phyloP scores from a whole-genome alignment of 1,284 basidiomycete genomes.

The Schizophyllum amplum region DNA sequence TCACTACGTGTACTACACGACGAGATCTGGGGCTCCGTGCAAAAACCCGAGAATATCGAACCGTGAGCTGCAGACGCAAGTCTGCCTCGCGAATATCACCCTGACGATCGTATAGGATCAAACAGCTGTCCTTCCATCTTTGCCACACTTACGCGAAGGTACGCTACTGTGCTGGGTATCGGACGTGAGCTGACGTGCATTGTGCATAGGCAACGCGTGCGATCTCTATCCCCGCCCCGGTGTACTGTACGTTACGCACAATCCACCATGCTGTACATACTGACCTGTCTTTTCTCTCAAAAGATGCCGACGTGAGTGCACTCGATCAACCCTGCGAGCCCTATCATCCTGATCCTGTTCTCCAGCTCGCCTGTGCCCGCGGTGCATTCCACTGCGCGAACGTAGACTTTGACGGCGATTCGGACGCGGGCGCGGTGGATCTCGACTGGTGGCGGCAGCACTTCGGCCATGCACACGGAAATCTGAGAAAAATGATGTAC shows the following conservation, averaged over 20 bases:
- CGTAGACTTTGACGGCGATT: constrained; percentile 12
- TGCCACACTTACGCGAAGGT: constrained; percentile 24
- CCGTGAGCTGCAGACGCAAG: background rate
- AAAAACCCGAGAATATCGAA: too few species aligned
- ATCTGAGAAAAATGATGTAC: constrained; percentile 5
- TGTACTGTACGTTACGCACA: constrained; percentile 25
- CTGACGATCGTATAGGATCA: constrained; percentile 10
- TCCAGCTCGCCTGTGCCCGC: constrained; percentile 11
- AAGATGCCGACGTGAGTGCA: constrained; percentile 23
- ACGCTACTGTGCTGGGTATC: too few species aligned
- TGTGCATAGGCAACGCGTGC: too few species aligned
- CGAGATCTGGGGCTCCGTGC: constrained; percentile 7
- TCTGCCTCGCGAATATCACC: background rate
- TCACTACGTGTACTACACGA: constrained; percentile 12
- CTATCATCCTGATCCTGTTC: background rate
- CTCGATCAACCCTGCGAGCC: background rate
- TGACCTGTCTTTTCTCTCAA: background rate
- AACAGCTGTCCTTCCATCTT: constrained; percentile 18
- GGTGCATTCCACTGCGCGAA: constrained; percentile 10
- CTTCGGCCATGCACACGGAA: constrained; percentile 1
- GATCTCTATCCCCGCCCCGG: constrained; percentile 30
- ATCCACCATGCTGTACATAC: background rate
- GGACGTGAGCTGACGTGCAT: too few species aligned
- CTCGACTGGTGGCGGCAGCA: constrained; percentile 9
- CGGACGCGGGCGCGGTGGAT: constrained; percentile 10